phyloP scores from a whole-genome alignment of 2,329 filamentous ascomycete species.

The Penicillium psychrosexuale region DNA sequence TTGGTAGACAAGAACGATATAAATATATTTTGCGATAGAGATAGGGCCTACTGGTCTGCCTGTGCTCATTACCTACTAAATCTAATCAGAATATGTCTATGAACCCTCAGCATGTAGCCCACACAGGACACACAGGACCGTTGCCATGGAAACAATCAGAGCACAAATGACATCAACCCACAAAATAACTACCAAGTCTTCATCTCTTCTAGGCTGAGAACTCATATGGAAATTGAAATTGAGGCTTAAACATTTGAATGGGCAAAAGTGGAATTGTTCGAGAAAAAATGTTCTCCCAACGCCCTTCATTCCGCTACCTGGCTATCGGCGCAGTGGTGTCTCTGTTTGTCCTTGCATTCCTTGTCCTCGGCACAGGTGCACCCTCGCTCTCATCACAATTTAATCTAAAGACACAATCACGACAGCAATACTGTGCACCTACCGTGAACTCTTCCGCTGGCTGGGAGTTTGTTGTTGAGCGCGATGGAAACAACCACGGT shows the following conservation, averaged over 20 bases:
- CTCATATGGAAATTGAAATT: background rate
- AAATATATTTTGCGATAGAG: background rate
- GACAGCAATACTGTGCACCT: slow-evolving; percentile 1
- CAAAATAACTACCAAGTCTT: background rate
- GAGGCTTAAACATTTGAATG: background rate
- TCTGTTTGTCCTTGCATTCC: slow-evolving; percentile 28
- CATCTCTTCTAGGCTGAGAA: background rate
- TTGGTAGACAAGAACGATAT: background rate
- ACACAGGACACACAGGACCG: background rate
- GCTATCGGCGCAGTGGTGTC: slow-evolving; percentile 27
- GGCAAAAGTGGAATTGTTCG: background rate
- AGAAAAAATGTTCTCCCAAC: slow-evolving; percentile 21
- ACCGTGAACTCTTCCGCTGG: background rate
- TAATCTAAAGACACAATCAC: slow-evolving; percentile 19
- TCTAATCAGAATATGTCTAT: background rate
- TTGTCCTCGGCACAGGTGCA: slow-evolving; percentile 18
- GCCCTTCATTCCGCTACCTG: slow-evolving; percentile 29
- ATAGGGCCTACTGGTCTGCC: no score
- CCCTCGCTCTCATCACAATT: slow-evolving; percentile 22
- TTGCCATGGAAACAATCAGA: slow-evolving; percentile 30
- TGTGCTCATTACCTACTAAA: no score
- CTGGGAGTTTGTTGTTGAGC: slow-evolving; percentile 35
- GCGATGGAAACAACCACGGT: slow-evolving; percentile 39
- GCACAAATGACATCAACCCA: background rate
- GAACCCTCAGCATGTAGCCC: background rate